These are phyloP conservation scores for Botrytis fabae DNA, from an alignment of 2,329 filamentous ascomycete genomes.

Conservation along the genomic window DNA sequence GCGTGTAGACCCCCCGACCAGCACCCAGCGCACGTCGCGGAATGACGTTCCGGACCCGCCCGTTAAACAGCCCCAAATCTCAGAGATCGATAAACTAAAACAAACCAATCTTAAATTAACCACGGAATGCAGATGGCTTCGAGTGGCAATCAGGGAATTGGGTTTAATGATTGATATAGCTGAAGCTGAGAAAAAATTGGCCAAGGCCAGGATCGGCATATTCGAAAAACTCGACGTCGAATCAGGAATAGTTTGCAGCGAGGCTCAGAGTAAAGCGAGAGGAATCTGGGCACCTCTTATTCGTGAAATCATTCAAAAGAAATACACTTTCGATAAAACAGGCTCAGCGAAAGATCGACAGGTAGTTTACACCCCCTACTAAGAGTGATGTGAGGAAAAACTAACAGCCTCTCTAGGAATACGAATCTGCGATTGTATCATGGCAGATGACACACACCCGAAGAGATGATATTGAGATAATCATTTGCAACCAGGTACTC, in stretches of 20 bases:
- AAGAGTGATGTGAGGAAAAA: background rate
- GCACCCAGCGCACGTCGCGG: background rate
- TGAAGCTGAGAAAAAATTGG: background rate
- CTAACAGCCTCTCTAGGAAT: background rate
- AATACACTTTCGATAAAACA: background rate
- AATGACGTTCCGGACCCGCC: background rate
- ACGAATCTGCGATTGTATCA: background rate
- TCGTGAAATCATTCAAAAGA: background rate
- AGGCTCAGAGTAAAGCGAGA: background rate
- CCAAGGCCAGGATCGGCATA: background rate
- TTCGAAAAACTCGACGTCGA: background rate
- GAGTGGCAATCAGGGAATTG: background rate
- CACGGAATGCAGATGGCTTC: background rate
- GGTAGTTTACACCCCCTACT: background rate
- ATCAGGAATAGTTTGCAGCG: background rate
- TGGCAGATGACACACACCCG: background rate
- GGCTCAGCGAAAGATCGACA: background rate
- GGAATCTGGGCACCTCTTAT: background rate
- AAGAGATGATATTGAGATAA: background rate
- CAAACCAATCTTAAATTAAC: background rate
- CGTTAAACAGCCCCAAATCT: background rate
- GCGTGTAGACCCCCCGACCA: background rate
- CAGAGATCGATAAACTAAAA: background rate
- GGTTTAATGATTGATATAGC: background rate
- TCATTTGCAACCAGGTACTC: background rate